Conservation (phyloP, 495 filamentous ascomycete genomes). For the Penicillium salamii region DNA sequence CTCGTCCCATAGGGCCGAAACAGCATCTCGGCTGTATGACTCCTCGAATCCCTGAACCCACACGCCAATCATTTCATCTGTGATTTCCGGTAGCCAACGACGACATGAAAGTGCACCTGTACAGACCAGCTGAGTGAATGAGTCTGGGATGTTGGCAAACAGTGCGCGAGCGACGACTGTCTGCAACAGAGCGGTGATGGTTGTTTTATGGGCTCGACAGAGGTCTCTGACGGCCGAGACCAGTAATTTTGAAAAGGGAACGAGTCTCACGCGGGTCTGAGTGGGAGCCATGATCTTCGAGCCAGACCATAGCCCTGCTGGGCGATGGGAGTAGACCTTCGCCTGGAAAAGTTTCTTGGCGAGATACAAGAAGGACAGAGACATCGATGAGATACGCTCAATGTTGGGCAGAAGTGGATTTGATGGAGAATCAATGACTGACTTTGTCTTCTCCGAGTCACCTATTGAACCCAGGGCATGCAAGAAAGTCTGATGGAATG, state of each 20-base stretch:
- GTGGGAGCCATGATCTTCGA: slow-evolving; percentile 17
- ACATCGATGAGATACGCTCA: slow-evolving; percentile 20
- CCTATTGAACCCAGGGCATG: slow-evolving; percentile 17
- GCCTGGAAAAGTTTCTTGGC: slow-evolving; percentile 24
- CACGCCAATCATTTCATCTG: slow-evolving; percentile 38
- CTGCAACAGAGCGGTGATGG: slow-evolving; percentile 35
- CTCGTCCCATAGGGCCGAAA: slow-evolving; percentile 35
- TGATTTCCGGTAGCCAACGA: slow-evolving; percentile 32
- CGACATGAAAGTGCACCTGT: slow-evolving; percentile 31
- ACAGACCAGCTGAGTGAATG: slow-evolving; percentile 19
- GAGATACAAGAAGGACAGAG: slow-evolving; percentile 28
- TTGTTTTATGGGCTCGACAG: slow-evolving; percentile 33
- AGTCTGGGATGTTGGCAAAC: slow-evolving; percentile 27
- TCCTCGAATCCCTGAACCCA: slow-evolving; percentile 30
- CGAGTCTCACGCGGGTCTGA: slow-evolving; percentile 17
- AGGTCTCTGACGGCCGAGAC: slow-evolving; percentile 15
- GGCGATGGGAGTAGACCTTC: slow-evolving; percentile 20
- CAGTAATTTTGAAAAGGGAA: slow-evolving; percentile 19
- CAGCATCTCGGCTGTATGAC: slow-evolving; percentile 7
- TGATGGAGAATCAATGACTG: slow-evolving; percentile 23
- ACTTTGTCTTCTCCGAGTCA: slow-evolving; percentile 16
- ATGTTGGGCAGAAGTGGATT: slow-evolving; percentile 30
- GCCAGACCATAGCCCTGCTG: slow-evolving; percentile 25
- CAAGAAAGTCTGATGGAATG: slow-evolving; percentile 32
- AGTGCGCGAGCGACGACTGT: slow-evolving; percentile 31